Evolutionary conservation across 2,329 filamentous ascomycete genomes (phyloP), one percentile per base, ranked within the genome.

Genomic region (Harringtonia lauricola): DNA sequence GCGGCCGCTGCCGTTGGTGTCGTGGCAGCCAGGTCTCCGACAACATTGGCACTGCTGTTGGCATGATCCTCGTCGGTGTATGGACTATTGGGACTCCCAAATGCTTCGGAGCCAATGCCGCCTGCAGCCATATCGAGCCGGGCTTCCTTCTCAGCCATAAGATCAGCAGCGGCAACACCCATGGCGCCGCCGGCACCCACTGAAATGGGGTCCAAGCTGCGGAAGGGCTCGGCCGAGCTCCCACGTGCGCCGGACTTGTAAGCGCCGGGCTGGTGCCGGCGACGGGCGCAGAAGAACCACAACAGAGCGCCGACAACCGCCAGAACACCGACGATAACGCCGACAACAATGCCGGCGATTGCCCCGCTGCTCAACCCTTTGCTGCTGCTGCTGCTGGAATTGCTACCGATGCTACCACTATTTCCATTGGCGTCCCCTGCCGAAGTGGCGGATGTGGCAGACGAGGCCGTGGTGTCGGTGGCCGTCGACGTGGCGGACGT

Each of bases 321-420:
- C 8, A 73, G 53, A 13, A 60, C 61, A 7, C 57, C 59, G 4
- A 66, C 47, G 10, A 56, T 58, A 36, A 58, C 58, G 8, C 61
- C 70, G 2, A 72, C 59, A 24, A 62, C 68, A 30, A 74, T 71
- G 36, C 71, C 70, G 17, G 63, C 65, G 30, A 66, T 67, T 42
- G 67, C 67, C 21, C 67, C 70, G 1, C 55, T 57, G 3, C 61
- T 56, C 3, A 72, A 57, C 3, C 60, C 54, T 42, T 28, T 31
- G 22, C 19, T 28, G 8, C 10, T 17, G 21, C 18, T 14, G 14
- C 19, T 12, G 33, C 33, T 35, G 6, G 33, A 7, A 15, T 13
- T 33, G 30, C 30, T 33, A 14, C 22, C 6, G 26, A 18, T 6
- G 36, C 24, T 14, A 8, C 30, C 12, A 13, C 30, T 13, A 13